Conservation (phyloP, 352 stramenopile genomes). For the Phytophthora citrophthora region DNA sequence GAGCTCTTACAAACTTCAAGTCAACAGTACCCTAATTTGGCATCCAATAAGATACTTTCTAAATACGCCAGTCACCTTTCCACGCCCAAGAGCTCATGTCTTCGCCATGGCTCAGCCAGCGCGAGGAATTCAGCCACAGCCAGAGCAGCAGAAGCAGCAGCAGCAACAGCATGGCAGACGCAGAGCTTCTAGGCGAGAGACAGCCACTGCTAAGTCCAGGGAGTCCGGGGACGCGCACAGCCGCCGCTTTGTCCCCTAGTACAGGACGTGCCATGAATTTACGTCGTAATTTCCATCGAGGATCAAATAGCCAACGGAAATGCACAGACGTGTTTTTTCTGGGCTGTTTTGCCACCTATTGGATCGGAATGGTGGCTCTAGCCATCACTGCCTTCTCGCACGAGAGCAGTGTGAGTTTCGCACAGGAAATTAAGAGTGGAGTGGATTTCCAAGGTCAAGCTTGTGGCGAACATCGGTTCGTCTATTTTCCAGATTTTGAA, state of each 20-base stretch:
- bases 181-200: slow-evolving; percentile 42
- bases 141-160: slow-evolving; percentile 28
- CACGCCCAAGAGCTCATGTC: slow-evolving; percentile 11
- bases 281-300: slow-evolving; percentile 49
- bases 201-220: slow-evolving; percentile 45
- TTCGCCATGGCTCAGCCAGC: slow-evolving; percentile 15
- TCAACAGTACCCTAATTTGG: slow-evolving; percentile 4
- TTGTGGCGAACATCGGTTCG: slow-evolving; percentile 56
- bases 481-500: slow-evolving; percentile 79
- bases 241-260: slow-evolving; percentile 56
- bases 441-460: slow-evolving; percentile 76
- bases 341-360: slow-evolving; percentile 64
- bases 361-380: slow-evolving; percentile 80
- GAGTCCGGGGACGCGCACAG: slow-evolving; percentile 27
- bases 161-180: slow-evolving; percentile 9
- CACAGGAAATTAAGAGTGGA: slow-evolving; percentile 79
- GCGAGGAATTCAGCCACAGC: slow-evolving; percentile 28
- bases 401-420: slow-evolving; percentile 69
- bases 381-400: slow-evolving; percentile 70
- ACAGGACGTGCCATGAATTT: slow-evolving; percentile 45
- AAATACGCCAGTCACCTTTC: slow-evolving; percentile 1
- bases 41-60: slow-evolving; percentile 13
- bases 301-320: slow-evolving; percentile 40
- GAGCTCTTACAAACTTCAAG: slow-evolving; percentile 8
- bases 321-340: slow-evolving; percentile 73